Evolutionary conservation across 768 basidiomycete species (phyloP).

Genomic region (Pulveroboletus ravenelii): DNA sequence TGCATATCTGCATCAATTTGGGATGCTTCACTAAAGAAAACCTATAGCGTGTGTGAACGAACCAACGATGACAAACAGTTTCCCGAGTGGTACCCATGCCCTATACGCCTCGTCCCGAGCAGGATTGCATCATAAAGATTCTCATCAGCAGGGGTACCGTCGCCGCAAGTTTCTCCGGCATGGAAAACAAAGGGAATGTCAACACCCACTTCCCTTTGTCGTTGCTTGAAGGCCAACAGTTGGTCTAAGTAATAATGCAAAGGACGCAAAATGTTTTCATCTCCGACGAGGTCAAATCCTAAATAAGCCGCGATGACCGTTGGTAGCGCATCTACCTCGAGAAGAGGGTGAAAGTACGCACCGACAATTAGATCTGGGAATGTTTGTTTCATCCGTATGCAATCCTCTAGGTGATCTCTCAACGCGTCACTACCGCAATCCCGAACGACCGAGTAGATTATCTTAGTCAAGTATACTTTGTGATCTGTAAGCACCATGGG

Average conservation of each 20-base stretch:
- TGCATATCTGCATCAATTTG: conserved; percentile 61
- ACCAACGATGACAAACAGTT: background rate
- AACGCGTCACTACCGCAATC: conserved; percentile 52
- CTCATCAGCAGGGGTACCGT: conserved; percentile 63
- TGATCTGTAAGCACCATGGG: background rate
- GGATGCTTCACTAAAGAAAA: conserved; percentile 79
- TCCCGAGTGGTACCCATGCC: conserved; percentile 56
- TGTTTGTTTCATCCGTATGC: conserved; percentile 64
- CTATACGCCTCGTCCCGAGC: conserved; percentile 74
- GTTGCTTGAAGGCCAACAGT: conserved; percentile 54
- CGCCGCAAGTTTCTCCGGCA: conserved; percentile 76
- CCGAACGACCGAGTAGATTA: conserved; percentile 67
- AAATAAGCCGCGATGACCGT: background rate
- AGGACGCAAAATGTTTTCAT: conserved; percentile 58
- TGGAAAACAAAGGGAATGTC: conserved; percentile 73
- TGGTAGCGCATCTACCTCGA: background rate
- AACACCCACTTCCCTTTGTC: conserved; percentile 51
- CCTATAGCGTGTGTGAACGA: conserved; percentile 29
- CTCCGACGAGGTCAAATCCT: conserved; percentile 82
- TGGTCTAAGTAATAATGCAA: conserved; percentile 59
- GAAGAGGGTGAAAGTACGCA: conserved; percentile 19
- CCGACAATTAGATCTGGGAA: conserved; percentile 73
- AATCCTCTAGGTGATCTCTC: conserved; percentile 68
- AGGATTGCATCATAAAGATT: conserved; percentile 79
- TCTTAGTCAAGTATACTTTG: conserved; percentile 32